A percentile compares a stretch with the other conserved stretches of the same genome.
phyloP scores from a whole-genome alignment of 352 stramenopile species.

The Phytophthora citricola region DNA sequence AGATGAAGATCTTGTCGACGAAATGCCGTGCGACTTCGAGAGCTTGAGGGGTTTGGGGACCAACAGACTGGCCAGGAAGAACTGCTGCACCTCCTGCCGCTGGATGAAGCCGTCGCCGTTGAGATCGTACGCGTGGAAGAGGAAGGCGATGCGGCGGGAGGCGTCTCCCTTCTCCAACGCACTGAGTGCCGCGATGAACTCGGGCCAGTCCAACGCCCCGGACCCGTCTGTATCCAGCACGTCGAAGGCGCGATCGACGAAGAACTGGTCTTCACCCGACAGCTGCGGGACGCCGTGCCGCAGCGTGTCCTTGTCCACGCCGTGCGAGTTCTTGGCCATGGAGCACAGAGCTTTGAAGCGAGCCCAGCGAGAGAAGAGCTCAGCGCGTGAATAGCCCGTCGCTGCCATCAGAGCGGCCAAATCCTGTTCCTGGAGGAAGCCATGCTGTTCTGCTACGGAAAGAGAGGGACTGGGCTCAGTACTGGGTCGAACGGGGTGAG shows the following conservation, averaged over 20 bases:
- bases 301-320: slow-evolving; percentile 76
- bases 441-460: slow-evolving; percentile 48
- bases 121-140: slow-evolving; percentile 83
- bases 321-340: slow-evolving; percentile 49
- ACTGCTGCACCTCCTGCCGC: slow-evolving; percentile 59
- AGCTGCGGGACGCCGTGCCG: slow-evolving; percentile 66
- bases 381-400: slow-evolving; percentile 64
- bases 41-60: slow-evolving; percentile 47
- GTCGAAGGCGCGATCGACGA: slow-evolving; percentile 74
- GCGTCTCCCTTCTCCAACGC: slow-evolving; percentile 69
- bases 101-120: slow-evolving; percentile 72
- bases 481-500: background rate
- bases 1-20: slow-evolving; percentile 67
- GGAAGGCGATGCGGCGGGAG: slow-evolving; percentile 56
- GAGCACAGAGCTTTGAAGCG: slow-evolving; percentile 80
- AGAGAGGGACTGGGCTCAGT: slow-evolving; percentile 1
- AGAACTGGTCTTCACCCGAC: slow-evolving; percentile 73
- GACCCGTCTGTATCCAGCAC: slow-evolving; percentile 71
- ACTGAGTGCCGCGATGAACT: slow-evolving; percentile 77
- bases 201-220: slow-evolving; percentile 69
- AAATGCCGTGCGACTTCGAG: slow-evolving; percentile 64
- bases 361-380: slow-evolving; percentile 73
- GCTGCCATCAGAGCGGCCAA: slow-evolving; percentile 45
- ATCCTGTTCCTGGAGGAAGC: slow-evolving; percentile 68
- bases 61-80: slow-evolving; percentile 70